Evolutionary conservation across 1,139 yeast genomes (phyloP).

Genomic region (Suhomyces coccinellae): DNA sequence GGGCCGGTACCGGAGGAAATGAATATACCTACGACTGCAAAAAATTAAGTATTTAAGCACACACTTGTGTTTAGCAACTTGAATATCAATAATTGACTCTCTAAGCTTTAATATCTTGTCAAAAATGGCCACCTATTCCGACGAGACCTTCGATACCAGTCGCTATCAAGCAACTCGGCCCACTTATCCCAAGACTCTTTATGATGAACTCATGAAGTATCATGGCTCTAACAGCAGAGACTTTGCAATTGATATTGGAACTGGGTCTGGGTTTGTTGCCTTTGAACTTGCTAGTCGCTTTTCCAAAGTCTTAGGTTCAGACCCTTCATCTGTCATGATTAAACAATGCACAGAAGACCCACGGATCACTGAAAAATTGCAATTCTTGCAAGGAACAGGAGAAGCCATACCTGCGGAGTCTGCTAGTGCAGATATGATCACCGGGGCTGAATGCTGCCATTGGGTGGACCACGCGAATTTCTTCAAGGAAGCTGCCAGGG

Average conservation of each 20-base stretch:
- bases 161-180: constrained; percentile 43
- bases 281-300: constrained; percentile 50
- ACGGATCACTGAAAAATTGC: constrained; percentile 15
- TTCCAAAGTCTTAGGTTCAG: constrained; percentile 61
- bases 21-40: constrained; percentile 2
- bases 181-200: constrained; percentile 36
- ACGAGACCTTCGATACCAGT: constrained; percentile 32
- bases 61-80: no score
- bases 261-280: constrained; percentile 85
- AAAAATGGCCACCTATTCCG: constrained; percentile 43
- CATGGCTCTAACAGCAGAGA: constrained; percentile 26
- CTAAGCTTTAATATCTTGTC: background rate
- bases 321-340: constrained; percentile 67
- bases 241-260: constrained; percentile 63
- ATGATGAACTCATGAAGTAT: constrained; percentile 30
- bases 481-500: constrained; percentile 29
- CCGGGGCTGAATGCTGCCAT: constrained; percentile 49
- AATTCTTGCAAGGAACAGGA: constrained; percentile 35
- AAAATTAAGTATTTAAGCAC: background rate
- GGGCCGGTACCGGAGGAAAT: constrained; percentile 9
- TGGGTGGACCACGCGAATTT: constrained; percentile 43
- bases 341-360: constrained; percentile 36
- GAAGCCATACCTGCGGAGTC: constrained; percentile 21
- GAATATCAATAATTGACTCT: background rate
- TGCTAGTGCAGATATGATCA: constrained; percentile 33